A percentile compares a stretch with the other conserved stretches of the same genome.
These are phyloP conservation scores for Populus hybrid DNA, from an alignment of 441 rosid species.

Conservation along the genomic window DNA sequence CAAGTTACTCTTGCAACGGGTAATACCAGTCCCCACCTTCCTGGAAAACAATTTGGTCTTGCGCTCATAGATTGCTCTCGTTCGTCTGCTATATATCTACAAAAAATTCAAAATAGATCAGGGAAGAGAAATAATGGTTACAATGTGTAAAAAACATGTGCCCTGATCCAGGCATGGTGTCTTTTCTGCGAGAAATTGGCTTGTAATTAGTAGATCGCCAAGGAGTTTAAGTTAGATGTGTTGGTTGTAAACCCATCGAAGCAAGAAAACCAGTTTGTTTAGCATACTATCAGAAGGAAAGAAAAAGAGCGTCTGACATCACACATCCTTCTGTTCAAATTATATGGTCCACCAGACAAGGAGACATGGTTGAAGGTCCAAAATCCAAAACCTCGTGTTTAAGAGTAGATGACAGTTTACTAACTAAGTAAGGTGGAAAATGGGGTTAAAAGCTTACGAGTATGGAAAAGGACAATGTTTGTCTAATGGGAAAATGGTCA, in stretches of 20 bases:
- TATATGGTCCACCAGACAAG: slow-evolving; percentile 39
- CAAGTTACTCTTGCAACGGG: slow-evolving; percentile 30
- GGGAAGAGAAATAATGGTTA: neutral
- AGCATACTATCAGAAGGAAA: slow-evolving; percentile 50
- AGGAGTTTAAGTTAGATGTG: slow-evolving; percentile 26
- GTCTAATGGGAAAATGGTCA: slow-evolving; percentile 17
- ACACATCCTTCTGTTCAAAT: slow-evolving; percentile 10
- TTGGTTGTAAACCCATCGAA: slow-evolving; percentile 52
- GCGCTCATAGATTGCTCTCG: neutral
- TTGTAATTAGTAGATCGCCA: slow-evolving; percentile 19
- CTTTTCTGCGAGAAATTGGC: slow-evolving; percentile 21
- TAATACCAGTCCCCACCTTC: slow-evolving; percentile 29
- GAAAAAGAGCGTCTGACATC: slow-evolving; percentile 33
- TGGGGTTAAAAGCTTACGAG: slow-evolving; percentile 12
- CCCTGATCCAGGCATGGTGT: slow-evolving; percentile 17
- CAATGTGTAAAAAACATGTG: slow-evolving; percentile 4
- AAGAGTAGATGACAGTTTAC: slow-evolving; percentile 27
- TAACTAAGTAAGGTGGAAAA: slow-evolving; percentile 25
- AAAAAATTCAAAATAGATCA: neutral
- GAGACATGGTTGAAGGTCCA: slow-evolving; percentile 36
- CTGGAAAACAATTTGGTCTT: slow-evolving; percentile 5
- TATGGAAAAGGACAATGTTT: slow-evolving; percentile 12
- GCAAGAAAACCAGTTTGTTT: slow-evolving; percentile 66
- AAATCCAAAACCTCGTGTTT: slow-evolving; percentile 1
- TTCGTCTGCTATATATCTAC: neutral